Evolutionary conservation across 2,329 filamentous ascomycete genomes (phyloP).

Genomic region (Bipolaris bicolor): DNA sequence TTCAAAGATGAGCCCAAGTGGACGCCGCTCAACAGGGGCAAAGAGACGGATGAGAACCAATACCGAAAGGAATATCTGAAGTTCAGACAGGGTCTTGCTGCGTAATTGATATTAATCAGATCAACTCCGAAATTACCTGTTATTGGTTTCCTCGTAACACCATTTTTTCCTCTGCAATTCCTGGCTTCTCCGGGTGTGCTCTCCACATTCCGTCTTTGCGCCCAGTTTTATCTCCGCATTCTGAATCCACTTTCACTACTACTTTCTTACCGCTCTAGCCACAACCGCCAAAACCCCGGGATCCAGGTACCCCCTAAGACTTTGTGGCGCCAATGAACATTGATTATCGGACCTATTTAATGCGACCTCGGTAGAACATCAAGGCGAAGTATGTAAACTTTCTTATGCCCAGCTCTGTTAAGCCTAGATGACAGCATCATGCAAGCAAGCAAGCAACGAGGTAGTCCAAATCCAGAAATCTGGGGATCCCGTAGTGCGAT

Average conservation of each 20-base stretch:
- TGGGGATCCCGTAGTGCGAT: background rate
- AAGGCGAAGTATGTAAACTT: background rate
- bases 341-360: background rate
- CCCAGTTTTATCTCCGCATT: background rate
- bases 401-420: background rate
- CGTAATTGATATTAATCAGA: background rate
- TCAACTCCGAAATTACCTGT: background rate
- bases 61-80: conserved; percentile 79
- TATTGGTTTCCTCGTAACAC: background rate
- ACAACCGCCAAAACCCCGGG: background rate
- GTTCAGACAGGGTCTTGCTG: conserved; percentile 26
- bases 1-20: conserved; percentile 99
- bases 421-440: background rate
- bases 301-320: background rate
- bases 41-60: conserved; percentile 77
- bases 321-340: background rate
- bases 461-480: background rate
- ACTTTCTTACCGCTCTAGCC: background rate
- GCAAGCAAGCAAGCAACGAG: background rate
- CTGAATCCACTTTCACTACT: no score
- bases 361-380: background rate
- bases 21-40: conserved; percentile 85
- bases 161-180: background rate
- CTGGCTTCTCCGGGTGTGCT: background rate
- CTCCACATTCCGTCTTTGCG: background rate